Base-by-base conservation (phyloP, 192 early-diverging fungal genomes). In the Coemansia biformis region DNA sequence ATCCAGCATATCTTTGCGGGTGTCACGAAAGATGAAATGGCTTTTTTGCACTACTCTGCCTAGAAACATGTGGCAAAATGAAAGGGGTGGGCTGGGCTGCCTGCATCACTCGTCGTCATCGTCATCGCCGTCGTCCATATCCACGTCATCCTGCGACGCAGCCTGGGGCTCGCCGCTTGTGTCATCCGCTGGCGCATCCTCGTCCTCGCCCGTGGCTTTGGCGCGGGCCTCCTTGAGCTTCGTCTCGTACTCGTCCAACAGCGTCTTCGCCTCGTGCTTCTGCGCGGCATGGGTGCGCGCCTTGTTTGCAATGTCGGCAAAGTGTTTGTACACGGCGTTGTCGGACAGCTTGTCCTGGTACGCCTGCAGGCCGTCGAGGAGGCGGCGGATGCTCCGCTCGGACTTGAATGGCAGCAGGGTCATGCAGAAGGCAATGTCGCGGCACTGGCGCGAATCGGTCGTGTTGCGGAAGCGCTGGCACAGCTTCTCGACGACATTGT, bases 281-380 rank as follows among this genome's bases (percentile, higher is more conserved):
- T 83, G 82, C 16, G 48, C 54, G 3, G 52, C 21, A 23, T 57
- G 68, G 13, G 45, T 51, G 8, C 57, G 46, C 46, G 86, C 86
- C 84, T 93, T 96, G 21, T 69, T 48, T 29, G 93, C 74, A 47
- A 99, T 92, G 45, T 99, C 96, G 17, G 64, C 44, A 50, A 98
- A 84, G 37, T 78, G 75, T 66, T 96, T 95, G 67, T 82, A 86
- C 22, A 99, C 84, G 2, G 73, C 55, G 10, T 83, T 79, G 47
- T 95, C 92, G 41, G 88, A 76, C 14, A 99, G 75, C 66, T 96
- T 99, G 52, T 99, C 89, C 51, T 89, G 84, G 66, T 92, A 99
- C 35, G 80, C 57, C 5, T 88, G 84, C 39, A 95, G 77, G 14
- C 79, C 79, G 29, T 98, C 96, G 19, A 92, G 35, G 15, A 99